phyloP scores from a whole-genome alignment of 176 grass and related monocot genomes.

The Miscanthus lutarioriparius region DNA sequence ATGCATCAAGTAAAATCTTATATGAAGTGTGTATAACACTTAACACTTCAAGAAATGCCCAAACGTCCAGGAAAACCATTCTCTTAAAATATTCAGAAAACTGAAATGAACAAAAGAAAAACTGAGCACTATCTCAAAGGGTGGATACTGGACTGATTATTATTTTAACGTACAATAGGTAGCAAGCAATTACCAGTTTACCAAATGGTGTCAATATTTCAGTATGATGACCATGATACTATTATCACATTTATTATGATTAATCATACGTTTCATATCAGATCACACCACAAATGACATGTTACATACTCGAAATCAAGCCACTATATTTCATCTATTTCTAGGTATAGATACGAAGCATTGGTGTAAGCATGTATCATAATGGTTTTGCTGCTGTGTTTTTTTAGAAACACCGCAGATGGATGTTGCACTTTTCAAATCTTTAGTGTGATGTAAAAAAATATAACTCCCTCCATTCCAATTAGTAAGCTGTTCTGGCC shows the following conservation, averaged over 20 bases:
- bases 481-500: not conserved
- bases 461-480: not conserved
- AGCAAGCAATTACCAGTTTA: not conserved
- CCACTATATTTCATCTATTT: conserved; percentile 12
- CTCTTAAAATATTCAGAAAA: conserved; percentile 26
- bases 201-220: conserved; percentile 11
- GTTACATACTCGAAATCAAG: not conserved
- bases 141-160: not conserved
- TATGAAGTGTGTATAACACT: not conserved
- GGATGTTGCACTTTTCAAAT: not conserved
- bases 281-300: not conserved
- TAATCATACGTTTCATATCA: not conserved
- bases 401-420: not conserved
- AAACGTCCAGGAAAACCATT: conserved; percentile 1
- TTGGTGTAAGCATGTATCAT: conserved; percentile 17
- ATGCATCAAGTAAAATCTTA: conserved; percentile 17
- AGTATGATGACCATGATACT: not conserved
- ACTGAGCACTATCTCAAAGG: not conserved
- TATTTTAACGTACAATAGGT: conserved; percentile 7
- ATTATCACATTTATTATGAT: not conserved
- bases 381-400: conserved; percentile 3
- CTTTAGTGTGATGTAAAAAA: not conserved
- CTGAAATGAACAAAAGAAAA: conserved; percentile 1
- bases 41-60: not conserved
- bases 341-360: not conserved